Evolutionary conservation across 192 early-diverging fungal species (phyloP), one percentile per base, ranked within the genome.

Genomic region (Podila clonocystis): DNA sequence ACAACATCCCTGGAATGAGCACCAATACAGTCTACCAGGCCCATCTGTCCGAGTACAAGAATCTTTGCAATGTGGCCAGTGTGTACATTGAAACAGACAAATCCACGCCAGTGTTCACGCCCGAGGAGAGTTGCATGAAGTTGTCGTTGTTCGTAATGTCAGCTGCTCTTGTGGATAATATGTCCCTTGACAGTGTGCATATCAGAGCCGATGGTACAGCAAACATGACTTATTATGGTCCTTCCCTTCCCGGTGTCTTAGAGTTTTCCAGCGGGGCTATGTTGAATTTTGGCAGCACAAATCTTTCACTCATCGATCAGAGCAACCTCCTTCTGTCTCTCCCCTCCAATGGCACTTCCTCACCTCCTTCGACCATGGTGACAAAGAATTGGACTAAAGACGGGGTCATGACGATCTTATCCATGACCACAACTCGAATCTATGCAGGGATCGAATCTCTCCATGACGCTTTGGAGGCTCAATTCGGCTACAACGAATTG

Each of bases 371-470:
- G 20, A 57, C 55, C 55, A n/a, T 57, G 9, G 55, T n/a, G 9
- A 57, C 55, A 15, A 57, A 57, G 20, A 57, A n/a, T 57, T 57
- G 55, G 55, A 13, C 55, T 24, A 15, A 5, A 5, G 55, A 57
- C 6, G 55, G 55, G 7, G 7, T 5, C 55, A 57, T 57, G 55
- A 20, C 20, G 7, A 24, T 57, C 55, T 24, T 57, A 5, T 57
- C 55, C 7, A 57, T 57, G 55, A 57, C 55, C 55, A 57, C 55
- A 5, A 57, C 55, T 57, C 55, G 55, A 20, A 57, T 57, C 55
- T 57, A 57, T 57, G 55, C 55, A 57, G 55, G 55, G 55, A 57
- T 57, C 55, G 55, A 57, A 7, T 15, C 7, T 57, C 55, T 57
- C 20, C 55, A 57, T n/a, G 55, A 57, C 6, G 26, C 9, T 13